phyloP scores from a whole-genome alignment of 2,329 filamentous ascomycete species.

The Cladosporium cucumerinum region DNA sequence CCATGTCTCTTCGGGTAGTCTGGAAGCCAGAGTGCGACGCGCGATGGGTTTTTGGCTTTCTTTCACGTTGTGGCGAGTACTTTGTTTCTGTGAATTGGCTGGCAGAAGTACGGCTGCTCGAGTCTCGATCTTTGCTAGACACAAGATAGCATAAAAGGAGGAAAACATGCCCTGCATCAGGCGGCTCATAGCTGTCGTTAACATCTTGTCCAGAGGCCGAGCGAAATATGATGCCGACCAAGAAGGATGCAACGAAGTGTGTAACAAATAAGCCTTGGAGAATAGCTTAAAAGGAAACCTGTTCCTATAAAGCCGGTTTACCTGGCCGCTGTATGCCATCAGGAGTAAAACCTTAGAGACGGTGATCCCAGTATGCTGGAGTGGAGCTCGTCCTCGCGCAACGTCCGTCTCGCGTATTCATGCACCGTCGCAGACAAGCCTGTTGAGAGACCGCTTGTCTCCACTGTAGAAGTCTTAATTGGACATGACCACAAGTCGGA shows the following conservation, averaged over 20 bases:
- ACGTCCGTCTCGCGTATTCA: conserved; percentile 4
- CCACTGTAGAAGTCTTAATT: background rate
- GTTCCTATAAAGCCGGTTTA: conserved; percentile 1
- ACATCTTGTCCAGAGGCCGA: background rate
- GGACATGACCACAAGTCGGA: background rate
- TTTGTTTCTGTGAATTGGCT: background rate
- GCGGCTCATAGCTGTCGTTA: background rate
- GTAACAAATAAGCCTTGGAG: background rate
- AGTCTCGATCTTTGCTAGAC: background rate
- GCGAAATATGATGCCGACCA: background rate
- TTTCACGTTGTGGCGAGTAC: background rate
- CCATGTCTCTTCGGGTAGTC: conserved; percentile 4
- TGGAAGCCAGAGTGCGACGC: background rate
- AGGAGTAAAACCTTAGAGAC: background rate
- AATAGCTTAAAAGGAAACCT: background rate
- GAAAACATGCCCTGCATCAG: background rate
- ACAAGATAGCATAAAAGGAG: background rate
- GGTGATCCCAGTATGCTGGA: background rate
- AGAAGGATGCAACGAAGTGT: background rate
- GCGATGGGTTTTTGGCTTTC: background rate
- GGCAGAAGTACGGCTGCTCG: background rate
- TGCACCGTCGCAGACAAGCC: background rate
- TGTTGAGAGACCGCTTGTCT: background rate
- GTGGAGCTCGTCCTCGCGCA: conserved; percentile 3
- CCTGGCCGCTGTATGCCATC: background rate